A percentile compares a stretch with the other conserved stretches of the same genome.
Evolutionary conservation across 2,329 filamentous ascomycete species (phyloP).

Genomic region (Epichloe amarillans): DNA sequence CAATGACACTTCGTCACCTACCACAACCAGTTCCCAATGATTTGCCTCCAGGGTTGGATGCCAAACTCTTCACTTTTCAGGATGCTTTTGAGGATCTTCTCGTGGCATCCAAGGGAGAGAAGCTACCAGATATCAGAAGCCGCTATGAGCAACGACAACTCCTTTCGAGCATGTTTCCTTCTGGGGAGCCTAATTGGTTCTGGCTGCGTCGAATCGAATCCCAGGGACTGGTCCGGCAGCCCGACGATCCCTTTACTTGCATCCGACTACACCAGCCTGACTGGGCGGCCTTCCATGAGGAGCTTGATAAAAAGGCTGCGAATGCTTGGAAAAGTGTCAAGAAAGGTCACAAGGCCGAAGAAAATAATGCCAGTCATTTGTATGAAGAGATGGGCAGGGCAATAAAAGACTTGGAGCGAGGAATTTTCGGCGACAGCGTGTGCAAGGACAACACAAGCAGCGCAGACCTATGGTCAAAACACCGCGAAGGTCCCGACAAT

Average conservation of each 20-base stretch:
- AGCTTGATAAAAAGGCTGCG: conserved; percentile 16
- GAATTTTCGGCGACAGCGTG: background rate
- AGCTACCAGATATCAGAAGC: conserved; percentile 26
- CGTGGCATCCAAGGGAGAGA: conserved; percentile 27
- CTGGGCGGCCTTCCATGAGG: conserved; percentile 18
- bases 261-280: conserved; percentile 9
- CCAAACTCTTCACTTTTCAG: conserved; percentile 34
- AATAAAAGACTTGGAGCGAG: conserved; percentile 7
- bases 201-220: conserved; percentile 27
- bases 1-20: conserved; percentile 26
- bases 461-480: background rate
- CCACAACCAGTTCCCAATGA: conserved; percentile 34
- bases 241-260: conserved; percentile 9
- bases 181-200: conserved; percentile 26
- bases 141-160: conserved; percentile 23
- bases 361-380: conserved; percentile 6
- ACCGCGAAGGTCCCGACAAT: conserved; percentile 14
- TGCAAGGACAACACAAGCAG: background rate
- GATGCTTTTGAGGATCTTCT: conserved; percentile 47
- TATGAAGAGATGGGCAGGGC: conserved; percentile 6
- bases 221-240: conserved; percentile 24
- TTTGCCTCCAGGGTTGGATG: conserved; percentile 23
- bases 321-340: conserved; percentile 15
- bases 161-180: conserved; percentile 25
- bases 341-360: conserved; percentile 7